These are phyloP conservation scores for Coleophoma cylindrospora DNA, from an alignment of 2,329 filamentous ascomycete genomes.

Conservation along the genomic window DNA sequence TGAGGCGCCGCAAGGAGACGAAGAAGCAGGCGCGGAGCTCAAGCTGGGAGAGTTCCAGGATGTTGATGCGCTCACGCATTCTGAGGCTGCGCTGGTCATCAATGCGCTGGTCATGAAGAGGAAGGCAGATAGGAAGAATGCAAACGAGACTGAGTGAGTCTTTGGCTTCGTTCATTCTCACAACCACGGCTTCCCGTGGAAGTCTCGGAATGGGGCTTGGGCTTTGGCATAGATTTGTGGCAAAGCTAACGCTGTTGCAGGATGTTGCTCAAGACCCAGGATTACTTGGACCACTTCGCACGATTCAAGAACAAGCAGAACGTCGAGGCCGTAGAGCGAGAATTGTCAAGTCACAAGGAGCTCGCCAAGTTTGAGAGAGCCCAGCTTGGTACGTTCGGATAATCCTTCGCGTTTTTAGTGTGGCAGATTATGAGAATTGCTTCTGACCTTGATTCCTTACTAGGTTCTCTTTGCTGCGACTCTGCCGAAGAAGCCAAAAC, in stretches of 20 bases:
- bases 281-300: conserved; percentile 91
- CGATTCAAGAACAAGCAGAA: conserved; percentile 95
- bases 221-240: not conserved
- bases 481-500: conserved; percentile 94
- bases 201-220: not conserved
- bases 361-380: conserved; percentile 91
- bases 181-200: not conserved
- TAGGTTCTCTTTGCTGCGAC: conserved; percentile 88
- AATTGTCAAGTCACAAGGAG: conserved; percentile 74
- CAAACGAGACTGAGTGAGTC: conserved; percentile 77
- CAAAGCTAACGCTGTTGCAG: conserved; percentile 30
- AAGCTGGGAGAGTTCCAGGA: conserved; percentile 91
- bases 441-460: too few relatives aligned
- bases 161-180: not conserved
- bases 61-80: conserved; percentile 86
- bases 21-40: conserved; percentile 77
- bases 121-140: conserved; percentile 72
- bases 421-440: too few relatives aligned
- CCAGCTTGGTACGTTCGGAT: conserved; percentile 65
- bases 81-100: conserved; percentile 87
- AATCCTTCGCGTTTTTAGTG: too few relatives aligned
- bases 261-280: conserved; percentile 80
- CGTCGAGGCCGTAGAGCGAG: conserved; percentile 85
- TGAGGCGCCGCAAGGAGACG: conserved; percentile 68
- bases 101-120: conserved; percentile 82